Percentiles rank a stretch among this genome's conserved stretches.
phyloP scores from a whole-genome alignment of 805 yeast species.

The Ogataea zsoltii region DNA sequence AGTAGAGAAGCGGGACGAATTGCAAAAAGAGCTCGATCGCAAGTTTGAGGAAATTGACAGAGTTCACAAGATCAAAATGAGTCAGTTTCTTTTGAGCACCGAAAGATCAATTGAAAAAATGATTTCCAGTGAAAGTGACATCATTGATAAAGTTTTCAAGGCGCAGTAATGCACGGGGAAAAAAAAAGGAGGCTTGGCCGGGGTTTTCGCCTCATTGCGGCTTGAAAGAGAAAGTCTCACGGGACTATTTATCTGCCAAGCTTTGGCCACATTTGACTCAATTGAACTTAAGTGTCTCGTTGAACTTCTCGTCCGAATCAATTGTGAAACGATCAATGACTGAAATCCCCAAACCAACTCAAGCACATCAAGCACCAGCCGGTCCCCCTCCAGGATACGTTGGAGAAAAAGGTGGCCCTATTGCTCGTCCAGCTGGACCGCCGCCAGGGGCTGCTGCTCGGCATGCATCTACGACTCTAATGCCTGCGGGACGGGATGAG shows the following conservation, averaged over 20 bases:
- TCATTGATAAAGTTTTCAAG: constrained; percentile 16
- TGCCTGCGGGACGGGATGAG: constrained; percentile 12
- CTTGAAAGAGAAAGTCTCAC: neutral
- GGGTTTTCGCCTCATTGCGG: neutral
- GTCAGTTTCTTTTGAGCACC: constrained; percentile 13
- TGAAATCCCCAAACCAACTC: constrained; percentile 11
- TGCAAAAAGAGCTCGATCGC: constrained; percentile 15
- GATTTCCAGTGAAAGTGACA: constrained; percentile 12
- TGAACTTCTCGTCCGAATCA: no score
- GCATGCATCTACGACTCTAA: constrained; percentile 9
- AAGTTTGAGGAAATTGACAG: constrained; percentile 15
- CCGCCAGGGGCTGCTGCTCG: neutral
- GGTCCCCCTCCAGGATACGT: constrained; percentile 20
- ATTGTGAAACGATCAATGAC: neutral
- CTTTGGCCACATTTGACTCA: no score
- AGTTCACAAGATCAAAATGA: constrained; percentile 15
- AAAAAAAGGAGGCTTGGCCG: constrained; percentile 1
- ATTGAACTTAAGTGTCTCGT: no score
- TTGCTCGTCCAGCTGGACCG: constrained; percentile 1
- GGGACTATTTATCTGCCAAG: no score
- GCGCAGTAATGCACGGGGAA: constrained; percentile 11
- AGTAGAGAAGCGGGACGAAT: constrained; percentile 10
- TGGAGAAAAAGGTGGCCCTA: neutral
- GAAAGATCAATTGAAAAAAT: constrained; percentile 12
- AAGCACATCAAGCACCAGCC: constrained; percentile 15